A percentile compares a stretch with the other conserved stretches of the same genome.
Evolutionary conservation across 495 filamentous ascomycete genomes (phyloP).

Genomic region (Antarctomyces pellizariae): DNA sequence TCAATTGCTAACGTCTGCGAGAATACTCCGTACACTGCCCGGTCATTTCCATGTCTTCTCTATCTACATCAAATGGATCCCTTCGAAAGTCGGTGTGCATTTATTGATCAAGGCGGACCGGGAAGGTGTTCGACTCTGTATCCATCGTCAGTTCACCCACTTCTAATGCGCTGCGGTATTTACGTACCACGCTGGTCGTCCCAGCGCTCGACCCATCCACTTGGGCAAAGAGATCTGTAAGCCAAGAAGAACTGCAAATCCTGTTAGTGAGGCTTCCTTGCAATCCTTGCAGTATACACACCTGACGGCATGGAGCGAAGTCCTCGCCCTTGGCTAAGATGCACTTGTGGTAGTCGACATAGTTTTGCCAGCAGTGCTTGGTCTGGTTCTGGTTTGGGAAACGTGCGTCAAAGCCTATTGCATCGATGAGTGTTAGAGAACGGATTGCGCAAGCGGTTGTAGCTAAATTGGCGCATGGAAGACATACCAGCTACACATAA

Average conservation of each 20-base stretch:
- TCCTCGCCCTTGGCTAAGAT: conserved; percentile 96
- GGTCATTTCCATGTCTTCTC: conserved; percentile 2
- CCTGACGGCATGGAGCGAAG: conserved; percentile 92
- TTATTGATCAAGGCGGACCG: conserved; percentile 39
- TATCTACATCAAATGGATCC: conserved; percentile 4
- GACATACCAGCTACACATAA: conserved; percentile 22
- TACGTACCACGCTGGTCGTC: conserved; percentile 85
- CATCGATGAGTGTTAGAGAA: conserved; percentile 9
- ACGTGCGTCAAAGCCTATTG: conserved; percentile 85
- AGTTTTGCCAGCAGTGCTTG: conserved; percentile 94
- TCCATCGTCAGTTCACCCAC: conserved; percentile 5
- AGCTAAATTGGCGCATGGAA: conserved; percentile 1
- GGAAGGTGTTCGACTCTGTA: conserved; percentile 81
- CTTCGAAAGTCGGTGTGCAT: conserved; percentile 10
- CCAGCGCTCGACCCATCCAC: conserved; percentile 85
- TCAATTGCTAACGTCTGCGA: too few relatives aligned
- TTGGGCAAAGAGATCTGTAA: conserved; percentile 92
- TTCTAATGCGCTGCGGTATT: neutral
- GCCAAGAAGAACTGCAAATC: conserved; percentile 65
- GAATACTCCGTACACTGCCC: too few relatives aligned
- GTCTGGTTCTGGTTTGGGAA: conserved; percentile 97
- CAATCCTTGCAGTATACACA: conserved; percentile 19
- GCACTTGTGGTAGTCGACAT: conserved; percentile 99
- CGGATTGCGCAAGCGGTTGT: neutral
- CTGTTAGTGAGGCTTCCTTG: conserved; percentile 1